These are phyloP conservation scores for Citrus australasica DNA, from an alignment of 345 rosid species.

Conservation along the genomic window DNA sequence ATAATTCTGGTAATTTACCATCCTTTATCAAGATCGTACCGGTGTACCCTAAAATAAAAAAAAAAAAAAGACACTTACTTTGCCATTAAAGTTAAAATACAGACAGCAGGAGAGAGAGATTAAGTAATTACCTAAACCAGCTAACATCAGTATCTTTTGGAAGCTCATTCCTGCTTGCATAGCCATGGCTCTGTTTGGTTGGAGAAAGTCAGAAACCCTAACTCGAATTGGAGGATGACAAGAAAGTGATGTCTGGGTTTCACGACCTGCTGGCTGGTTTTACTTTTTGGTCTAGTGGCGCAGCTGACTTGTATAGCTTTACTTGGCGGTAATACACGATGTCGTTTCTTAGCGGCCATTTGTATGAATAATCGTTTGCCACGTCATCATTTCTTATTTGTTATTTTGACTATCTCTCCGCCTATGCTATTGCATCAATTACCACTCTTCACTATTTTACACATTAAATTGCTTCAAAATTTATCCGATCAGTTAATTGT, in stretches of 20 bases:
- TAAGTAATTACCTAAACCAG: constrained; percentile 64
- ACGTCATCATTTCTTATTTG: not conserved
- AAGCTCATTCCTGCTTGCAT: constrained; percentile 75
- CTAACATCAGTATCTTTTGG: constrained; percentile 65
- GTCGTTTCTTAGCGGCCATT: not conserved
- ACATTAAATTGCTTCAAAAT: not conserved
- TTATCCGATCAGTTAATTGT: not conserved
- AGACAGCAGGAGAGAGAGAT: not conserved
- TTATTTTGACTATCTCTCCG: no score
- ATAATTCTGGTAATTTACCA: constrained; percentile 73
- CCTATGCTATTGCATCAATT: no score
- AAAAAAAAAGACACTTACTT: no score
- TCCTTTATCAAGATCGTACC: constrained; percentile 70
- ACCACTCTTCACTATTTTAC: not conserved
- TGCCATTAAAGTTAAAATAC: not conserved
- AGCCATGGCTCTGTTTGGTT: constrained; percentile 44
- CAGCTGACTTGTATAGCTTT: not conserved
- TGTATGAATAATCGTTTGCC: not conserved
- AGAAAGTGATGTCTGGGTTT: not conserved
- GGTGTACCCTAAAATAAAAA: constrained; percentile 55
- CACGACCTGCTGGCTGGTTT: not conserved
- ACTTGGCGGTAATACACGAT: not conserved
- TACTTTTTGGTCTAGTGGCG: not conserved
- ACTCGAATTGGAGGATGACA: not conserved
- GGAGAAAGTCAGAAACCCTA: not conserved